Base-by-base conservation (phyloP, 2,329 filamentous ascomycete species). In the Helminthosporium solani region DNA sequence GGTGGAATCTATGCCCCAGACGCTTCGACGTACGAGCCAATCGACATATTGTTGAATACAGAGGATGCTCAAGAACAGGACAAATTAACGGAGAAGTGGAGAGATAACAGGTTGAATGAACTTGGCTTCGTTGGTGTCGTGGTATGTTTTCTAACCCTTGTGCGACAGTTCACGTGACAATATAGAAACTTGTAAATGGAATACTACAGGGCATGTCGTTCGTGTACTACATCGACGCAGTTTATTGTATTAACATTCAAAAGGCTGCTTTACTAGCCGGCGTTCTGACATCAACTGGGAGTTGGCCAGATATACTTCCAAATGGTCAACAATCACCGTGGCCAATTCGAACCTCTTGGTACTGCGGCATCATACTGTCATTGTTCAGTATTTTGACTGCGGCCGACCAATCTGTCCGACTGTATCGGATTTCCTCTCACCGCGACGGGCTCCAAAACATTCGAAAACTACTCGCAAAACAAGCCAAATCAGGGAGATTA, bases 301-400 rank as follows among this genome's bases (percentile, higher is more conserved):
- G 65, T 35, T 75, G 73, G 73, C 73, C 73, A 1, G 64, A 65
- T 39, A 65, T 75, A 18, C 57, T 75, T 7, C 59, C 61, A 9
- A 70, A 70, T 36, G 70, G 63, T 5, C 39, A 57, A n/a, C 27
- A 54, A 30, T 65, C 68, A 12, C 72, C 73, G 2, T 75, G 73
- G 73, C 50, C 61, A 3, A 66, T 75, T 3, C 64, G 71, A 9
- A 68, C 72, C 9, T 67, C 66, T 16, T 75, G 71, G 71, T 75
- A 69, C 53, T 67, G 65, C 40, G 73, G 72, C 11, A 73, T 75
- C 30, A 65, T 80, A 9, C 73, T 81, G 20, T 69, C 77, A 1
- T 66, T 81, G 2, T 78, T 78, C 47, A 73, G 73, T n/a, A 70
- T 80, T 6, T 65, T 79, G 8, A 70, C 73, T 1, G 70, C 74